Conservation (phyloP, 345 rosid genomes). For the Combretum micranthum region DNA sequence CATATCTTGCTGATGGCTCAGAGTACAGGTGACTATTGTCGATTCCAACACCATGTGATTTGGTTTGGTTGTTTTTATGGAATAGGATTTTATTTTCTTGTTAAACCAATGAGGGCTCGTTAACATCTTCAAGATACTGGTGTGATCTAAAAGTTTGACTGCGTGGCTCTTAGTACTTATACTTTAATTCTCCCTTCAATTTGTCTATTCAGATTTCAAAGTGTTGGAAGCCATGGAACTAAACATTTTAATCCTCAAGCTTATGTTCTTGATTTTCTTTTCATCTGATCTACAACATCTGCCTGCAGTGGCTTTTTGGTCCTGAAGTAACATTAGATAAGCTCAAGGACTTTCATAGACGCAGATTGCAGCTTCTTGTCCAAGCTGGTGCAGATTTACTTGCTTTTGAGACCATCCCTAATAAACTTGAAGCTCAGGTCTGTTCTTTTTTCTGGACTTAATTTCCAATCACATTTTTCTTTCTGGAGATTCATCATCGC, state of each 20-base stretch:
- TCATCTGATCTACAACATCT: slow-evolving; percentile 1
- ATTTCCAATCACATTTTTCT: background rate
- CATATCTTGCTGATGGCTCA: slow-evolving; percentile 93
- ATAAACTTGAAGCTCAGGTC: slow-evolving; percentile 91
- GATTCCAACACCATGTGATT: background rate
- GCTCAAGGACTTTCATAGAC: slow-evolving; percentile 81
- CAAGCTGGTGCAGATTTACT: slow-evolving; percentile 84
- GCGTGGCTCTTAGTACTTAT: too few species aligned
- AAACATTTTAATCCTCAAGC: background rate
- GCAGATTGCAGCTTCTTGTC: slow-evolving; percentile 72
- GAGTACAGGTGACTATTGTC: slow-evolving; percentile 58
- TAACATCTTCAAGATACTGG: background rate
- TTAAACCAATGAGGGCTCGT: too few species aligned
- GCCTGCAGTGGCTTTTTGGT: slow-evolving; percentile 67
- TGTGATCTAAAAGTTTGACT: background rate
- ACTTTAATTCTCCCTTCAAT: background rate
- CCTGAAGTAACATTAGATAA: slow-evolving; percentile 43
- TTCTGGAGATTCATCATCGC: background rate
- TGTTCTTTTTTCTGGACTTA: slow-evolving; percentile 4
- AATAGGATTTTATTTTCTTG: too few species aligned
- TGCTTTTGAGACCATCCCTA: slow-evolving; percentile 91
- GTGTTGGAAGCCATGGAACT: too few species aligned
- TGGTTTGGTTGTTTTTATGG: too few species aligned
- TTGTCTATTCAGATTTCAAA: background rate
- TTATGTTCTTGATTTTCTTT: background rate